phyloP scores from a whole-genome alignment of 129 eudicot genomes.

The Logfia minima region DNA sequence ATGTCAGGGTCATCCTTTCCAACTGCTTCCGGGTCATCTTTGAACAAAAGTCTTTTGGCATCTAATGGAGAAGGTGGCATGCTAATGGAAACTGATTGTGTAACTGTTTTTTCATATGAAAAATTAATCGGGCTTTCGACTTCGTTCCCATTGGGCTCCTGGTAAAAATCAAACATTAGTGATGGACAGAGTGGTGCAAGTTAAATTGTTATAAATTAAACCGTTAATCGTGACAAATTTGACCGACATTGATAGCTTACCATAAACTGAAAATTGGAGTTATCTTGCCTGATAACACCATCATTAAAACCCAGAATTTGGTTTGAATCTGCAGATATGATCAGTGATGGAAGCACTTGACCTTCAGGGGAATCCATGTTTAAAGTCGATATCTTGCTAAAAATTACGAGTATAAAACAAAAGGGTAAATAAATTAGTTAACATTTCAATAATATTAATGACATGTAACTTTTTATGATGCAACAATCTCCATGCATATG shows the following conservation, averaged over 20 bases:
- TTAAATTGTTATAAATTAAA: not conserved
- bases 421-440: not conserved
- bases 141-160: slow-evolving; percentile 42
- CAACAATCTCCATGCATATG: not conserved
- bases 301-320: slow-evolving; percentile 47
- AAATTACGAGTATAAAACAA: not conserved
- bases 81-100: slow-evolving; percentile 63
- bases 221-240: not conserved
- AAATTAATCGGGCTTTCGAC: slow-evolving; percentile 16
- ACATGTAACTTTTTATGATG: not conserved
- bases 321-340: slow-evolving; percentile 37
- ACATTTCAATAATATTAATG: slow-evolving; percentile 5
- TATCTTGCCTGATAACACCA: slow-evolving; percentile 24
- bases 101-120: slow-evolving; percentile 27
- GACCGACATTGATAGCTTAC: slow-evolving; percentile 1
- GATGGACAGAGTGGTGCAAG: not conserved
- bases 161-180: slow-evolving; percentile 1
- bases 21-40: slow-evolving; percentile 26
- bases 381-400: slow-evolving; percentile 6
- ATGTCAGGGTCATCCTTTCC: slow-evolving; percentile 7
- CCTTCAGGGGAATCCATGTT: slow-evolving; percentile 35
- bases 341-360: slow-evolving; percentile 44
- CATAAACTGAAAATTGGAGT: slow-evolving; percentile 20
- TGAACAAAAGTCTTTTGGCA: slow-evolving; percentile 41
- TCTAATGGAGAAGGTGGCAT: slow-evolving; percentile 64